Percentiles rank a stretch among this genome's conserved stretches.
Conservation (phyloP, 345 rosid genomes). For the Eucalyptus cloeziana region DNA sequence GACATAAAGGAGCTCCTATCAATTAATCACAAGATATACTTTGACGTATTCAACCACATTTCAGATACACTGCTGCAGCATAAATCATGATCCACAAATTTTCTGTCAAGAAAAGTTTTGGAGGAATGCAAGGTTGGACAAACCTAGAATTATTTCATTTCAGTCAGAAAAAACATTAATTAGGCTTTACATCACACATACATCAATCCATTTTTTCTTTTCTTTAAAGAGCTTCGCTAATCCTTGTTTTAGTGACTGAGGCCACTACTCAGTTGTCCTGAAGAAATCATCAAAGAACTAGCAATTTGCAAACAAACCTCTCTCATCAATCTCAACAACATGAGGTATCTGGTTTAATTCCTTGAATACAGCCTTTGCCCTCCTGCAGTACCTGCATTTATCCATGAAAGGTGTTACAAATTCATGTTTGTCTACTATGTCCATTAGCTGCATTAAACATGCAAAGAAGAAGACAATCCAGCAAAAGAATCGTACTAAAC, state of each 20-base stretch:
- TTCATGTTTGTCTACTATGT: not conserved
- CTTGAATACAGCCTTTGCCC: conserved; percentile 72
- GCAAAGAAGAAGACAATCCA: not conserved
- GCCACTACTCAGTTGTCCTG: not conserved
- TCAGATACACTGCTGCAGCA: not conserved
- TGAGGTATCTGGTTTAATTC: conserved; percentile 58
- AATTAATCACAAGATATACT: not conserved
- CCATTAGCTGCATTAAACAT: not conserved
- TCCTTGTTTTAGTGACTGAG: not conserved
- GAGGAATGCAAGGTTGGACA: not conserved
- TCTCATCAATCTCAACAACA: conserved; percentile 81
- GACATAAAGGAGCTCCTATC: not conserved
- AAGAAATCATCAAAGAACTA: not conserved
- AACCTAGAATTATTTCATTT: not conserved
- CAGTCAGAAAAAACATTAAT: not conserved
- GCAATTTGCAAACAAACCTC: conserved; percentile 36
- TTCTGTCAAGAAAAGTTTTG: not conserved
- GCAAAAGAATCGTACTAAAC: not conserved
- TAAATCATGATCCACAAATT: not conserved
- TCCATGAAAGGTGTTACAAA: not conserved
- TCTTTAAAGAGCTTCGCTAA: not conserved
- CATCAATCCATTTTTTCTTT: not conserved
- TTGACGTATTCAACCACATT: not conserved
- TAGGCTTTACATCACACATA: not conserved
- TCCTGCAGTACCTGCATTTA: conserved; percentile 62